Base-by-base conservation (phyloP, 1,139 yeast species). In the Nematodospora anomalae region DNA sequence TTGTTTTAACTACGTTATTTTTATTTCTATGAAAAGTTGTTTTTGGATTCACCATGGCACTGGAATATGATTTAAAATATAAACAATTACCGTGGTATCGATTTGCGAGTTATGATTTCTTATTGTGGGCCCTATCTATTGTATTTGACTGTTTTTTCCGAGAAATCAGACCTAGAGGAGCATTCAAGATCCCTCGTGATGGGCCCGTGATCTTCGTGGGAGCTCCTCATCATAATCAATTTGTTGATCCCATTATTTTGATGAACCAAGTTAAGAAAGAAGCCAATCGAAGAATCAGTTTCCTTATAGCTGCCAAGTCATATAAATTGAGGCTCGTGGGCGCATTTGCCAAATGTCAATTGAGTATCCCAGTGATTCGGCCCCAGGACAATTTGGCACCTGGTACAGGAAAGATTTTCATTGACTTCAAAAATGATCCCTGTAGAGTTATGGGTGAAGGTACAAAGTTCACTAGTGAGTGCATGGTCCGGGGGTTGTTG, bases 201-300 rank as follows among this genome's bases (percentile, higher is more conserved):
- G 97, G 96, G 1, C 95, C 97, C 0, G 80, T 89, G 15, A 89
- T 92, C 40, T 87, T 92, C 55, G 97, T 92, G 30, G 97, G 94
- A 2, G 98, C 97, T 6, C 97, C 97, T 6, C 98, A 90, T 64
- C 96, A 96, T 24, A 92, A 90, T 60, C 98, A 90, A 59, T 92
- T 92, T 52, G 94, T 90, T 26, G 98, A 92, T 55, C 96, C 97
- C 1, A 73, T 88, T 39, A 74, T 89, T 36, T 69, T 92, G 38
- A 80, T 87, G 87, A 82, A 84, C 36, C 94, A 85, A 55, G 89
- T 88, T 23, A 79, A 80, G 47, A 71, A 73, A 37, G 87, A 82
- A 46, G 79, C 85, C 4, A 74, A 79, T 20, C 71, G 96, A 45
- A 68, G 97, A 37, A 76, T 90, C 21, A 84, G 95, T 16, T 90